These are phyloP conservation scores for Cetraspora pellucida DNA, from an alignment of 192 early-diverging fungal genomes.

Conservation along the genomic window DNA sequence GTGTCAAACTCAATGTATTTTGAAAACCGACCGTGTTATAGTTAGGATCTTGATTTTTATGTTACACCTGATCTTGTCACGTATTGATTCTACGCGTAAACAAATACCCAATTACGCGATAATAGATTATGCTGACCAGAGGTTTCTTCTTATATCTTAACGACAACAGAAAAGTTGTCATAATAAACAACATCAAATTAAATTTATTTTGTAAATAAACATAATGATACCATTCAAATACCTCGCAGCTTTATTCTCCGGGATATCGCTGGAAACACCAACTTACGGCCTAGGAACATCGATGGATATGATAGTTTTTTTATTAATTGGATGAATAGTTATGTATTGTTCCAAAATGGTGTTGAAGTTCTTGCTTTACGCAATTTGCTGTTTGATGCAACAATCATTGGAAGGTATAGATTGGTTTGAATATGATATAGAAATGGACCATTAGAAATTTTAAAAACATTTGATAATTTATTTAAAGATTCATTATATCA, in stretches of 20 bases:
- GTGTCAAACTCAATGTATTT: no score
- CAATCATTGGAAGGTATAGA: constrained; percentile 8
- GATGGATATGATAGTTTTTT: not conserved
- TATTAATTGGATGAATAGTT: not conserved
- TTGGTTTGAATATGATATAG: constrained; percentile 11
- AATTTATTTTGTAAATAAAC: constrained; percentile 4
- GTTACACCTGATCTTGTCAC: no score
- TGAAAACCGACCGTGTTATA: no score
- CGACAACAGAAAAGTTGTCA: constrained; percentile 14
- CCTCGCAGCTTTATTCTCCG: not conserved
- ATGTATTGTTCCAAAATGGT: not conserved
- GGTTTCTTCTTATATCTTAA: constrained; percentile 1
- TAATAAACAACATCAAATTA: not conserved
- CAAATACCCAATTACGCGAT: no score
- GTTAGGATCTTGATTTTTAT: no score
- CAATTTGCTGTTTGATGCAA: not conserved
- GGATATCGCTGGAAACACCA: not conserved
- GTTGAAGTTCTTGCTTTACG: not conserved
- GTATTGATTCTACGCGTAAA: no score
- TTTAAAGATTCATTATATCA: not conserved
- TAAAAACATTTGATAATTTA: not conserved
- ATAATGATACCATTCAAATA: not conserved
- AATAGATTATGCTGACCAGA: not conserved
- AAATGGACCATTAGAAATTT: not conserved
- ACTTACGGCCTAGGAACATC: not conserved